Conservation (phyloP, 371 early-diverging fungal genomes). For the Actinomortierella wolfii region DNA sequence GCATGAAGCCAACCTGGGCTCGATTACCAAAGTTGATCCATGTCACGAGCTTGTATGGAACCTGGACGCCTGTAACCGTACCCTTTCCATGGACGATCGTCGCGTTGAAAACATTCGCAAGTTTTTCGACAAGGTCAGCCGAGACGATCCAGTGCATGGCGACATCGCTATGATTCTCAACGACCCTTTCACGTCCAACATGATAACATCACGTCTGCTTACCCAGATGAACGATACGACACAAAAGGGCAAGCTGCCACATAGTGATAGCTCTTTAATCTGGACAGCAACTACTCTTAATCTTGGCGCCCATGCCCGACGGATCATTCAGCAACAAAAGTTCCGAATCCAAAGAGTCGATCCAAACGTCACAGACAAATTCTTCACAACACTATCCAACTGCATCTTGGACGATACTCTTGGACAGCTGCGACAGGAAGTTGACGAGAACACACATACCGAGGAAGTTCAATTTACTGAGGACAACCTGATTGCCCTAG, state of each 20-base stretch:
- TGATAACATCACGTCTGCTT: conserved; percentile 46
- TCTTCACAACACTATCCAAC: conserved; percentile 23
- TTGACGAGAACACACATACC: conserved; percentile 21
- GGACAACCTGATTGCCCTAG: conserved; percentile 28
- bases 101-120: conserved; percentile 66
- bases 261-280: conserved; percentile 23
- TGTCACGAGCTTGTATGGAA: conserved; percentile 70
- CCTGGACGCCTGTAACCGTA: conserved; percentile 69
- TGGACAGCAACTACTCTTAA: conserved; percentile 62
- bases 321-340: conserved; percentile 40
- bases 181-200: conserved; percentile 64
- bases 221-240: conserved; percentile 20
- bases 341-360: conserved; percentile 45
- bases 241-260: conserved; percentile 17
- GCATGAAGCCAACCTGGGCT: conserved; percentile 60
- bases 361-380: conserved; percentile 32
- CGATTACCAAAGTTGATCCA: conserved; percentile 55
- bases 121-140: conserved; percentile 65
- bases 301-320: conserved; percentile 58
- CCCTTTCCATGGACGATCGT: conserved; percentile 66
- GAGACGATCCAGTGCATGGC: conserved; percentile 62
- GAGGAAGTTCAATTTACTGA: conserved; percentile 33
- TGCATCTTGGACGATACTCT: conserved; percentile 34
- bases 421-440: conserved; percentile 24
- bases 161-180: conserved; percentile 67